Percentiles rank a stretch among this genome's conserved stretches.
Evolutionary conservation across 345 rosid species (phyloP).

Genomic region (Psidium friedrichsthalianum): DNA sequence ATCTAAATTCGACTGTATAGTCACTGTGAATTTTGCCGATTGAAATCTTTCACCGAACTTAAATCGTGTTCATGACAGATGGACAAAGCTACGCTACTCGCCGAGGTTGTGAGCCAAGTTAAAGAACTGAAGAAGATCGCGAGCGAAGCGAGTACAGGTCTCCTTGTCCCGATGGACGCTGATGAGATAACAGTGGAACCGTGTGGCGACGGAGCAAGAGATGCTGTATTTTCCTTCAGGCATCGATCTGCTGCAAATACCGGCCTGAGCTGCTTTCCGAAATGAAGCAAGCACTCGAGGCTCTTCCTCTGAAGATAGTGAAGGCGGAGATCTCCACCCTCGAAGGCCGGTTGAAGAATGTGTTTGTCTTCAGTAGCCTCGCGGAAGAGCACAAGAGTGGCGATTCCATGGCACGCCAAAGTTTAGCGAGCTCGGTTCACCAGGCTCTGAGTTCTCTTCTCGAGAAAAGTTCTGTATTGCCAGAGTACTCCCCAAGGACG

Average conservation of each 20-base stretch:
- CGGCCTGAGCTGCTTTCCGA: conserved; percentile 36
- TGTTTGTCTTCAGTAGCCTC: conserved; percentile 23
- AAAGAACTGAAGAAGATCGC: conserved; percentile 40
- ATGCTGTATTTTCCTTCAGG: conserved; percentile 15
- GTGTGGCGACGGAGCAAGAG: not conserved
- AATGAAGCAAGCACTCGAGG: conserved; percentile 34
- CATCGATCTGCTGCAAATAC: conserved; percentile 42
- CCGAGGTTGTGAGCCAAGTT: conserved; percentile 44
- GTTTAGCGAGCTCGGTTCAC: conserved; percentile 10
- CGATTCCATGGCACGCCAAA: conserved; percentile 4
- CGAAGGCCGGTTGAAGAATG: conserved; percentile 34
- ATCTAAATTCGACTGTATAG: not conserved
- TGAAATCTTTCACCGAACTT: not conserved
- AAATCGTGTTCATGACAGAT: conserved; percentile 16
- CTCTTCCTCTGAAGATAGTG: conserved; percentile 28
- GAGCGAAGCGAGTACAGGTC: conserved; percentile 30
- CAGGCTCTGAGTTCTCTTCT: conserved; percentile 16
- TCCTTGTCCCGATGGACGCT: conserved; percentile 39
- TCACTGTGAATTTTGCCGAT: not conserved
- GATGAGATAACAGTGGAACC: conserved; percentile 48
- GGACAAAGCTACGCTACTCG: conserved; percentile 77
- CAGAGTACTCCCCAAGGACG: conserved; percentile 30
- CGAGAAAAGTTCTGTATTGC: conserved; percentile 26
- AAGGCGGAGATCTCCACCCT: conserved; percentile 46
- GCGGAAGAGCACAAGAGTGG: not conserved